These are phyloP conservation scores for Acanthamoeba castellanii DNA, from an alignment of 208 protist species.

Conservation along the genomic window DNA sequence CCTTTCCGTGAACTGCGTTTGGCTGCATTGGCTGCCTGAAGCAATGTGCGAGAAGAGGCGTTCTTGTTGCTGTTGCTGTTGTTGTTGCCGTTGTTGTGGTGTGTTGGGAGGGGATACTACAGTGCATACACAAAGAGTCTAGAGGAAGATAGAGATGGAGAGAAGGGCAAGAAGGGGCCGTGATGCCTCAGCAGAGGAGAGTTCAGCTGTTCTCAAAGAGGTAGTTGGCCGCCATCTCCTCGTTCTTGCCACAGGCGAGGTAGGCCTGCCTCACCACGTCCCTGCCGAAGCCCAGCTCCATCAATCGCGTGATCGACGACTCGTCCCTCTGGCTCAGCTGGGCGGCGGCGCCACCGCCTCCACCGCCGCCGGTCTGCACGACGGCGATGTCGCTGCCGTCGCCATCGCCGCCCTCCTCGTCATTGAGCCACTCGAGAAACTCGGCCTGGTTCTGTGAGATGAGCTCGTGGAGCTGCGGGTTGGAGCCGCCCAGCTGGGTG, in stretches of 20 bases:
- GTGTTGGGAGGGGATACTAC: too few relatives aligned
- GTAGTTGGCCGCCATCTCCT: slow-evolving; percentile 66
- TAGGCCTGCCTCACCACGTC: slow-evolving; percentile 2
- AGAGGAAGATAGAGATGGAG: not conserved
- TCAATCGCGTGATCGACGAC: not conserved
- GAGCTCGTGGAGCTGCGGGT: slow-evolving; percentile 49
- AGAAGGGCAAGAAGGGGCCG: not conserved
- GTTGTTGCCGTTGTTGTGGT: too few relatives aligned
- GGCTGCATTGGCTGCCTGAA: too few relatives aligned
- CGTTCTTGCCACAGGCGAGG: slow-evolving; percentile 38
- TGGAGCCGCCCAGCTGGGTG: slow-evolving; percentile 21
- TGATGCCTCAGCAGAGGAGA: not conserved
- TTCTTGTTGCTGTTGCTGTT: too few relatives aligned
- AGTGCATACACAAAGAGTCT: not conserved
- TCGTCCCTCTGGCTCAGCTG: slow-evolving; percentile 23
- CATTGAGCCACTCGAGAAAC: slow-evolving; percentile 50
- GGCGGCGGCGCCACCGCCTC: not conserved
- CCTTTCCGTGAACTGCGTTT: too few relatives aligned
- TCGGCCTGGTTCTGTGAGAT: slow-evolving; percentile 36
- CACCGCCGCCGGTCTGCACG: not conserved
- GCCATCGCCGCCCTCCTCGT: not conserved
- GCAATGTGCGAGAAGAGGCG: too few relatives aligned
- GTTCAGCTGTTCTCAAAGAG: slow-evolving; percentile 56
- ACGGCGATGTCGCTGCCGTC: not conserved
- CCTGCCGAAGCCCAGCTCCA: slow-evolving; percentile 46